phyloP scores from a whole-genome alignment of 345 rosid genomes.

The Citropsis articulata region DNA sequence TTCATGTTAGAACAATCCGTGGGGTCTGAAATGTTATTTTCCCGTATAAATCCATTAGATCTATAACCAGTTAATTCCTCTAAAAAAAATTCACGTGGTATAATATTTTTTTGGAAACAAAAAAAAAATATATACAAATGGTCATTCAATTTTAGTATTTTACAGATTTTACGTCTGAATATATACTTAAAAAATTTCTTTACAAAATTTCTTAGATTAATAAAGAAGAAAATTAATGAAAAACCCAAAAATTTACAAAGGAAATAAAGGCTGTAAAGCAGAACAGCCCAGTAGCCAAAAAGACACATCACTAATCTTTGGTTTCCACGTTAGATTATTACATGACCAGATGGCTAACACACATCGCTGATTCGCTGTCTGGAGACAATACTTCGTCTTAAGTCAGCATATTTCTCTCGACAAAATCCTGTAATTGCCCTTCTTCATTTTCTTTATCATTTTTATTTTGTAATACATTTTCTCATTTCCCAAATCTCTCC shows the following conservation, averaged over 20 bases:
- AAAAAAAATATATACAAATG: no score
- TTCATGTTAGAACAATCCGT: no score
- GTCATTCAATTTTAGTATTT: no score
- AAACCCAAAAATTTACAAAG: background rate
- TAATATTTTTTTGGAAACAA: background rate
- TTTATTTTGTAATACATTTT: background rate
- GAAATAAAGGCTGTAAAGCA: background rate
- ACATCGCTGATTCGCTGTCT: background rate
- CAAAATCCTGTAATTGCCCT: conserved; percentile 3
- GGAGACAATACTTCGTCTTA: background rate
- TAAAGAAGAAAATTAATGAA: background rate
- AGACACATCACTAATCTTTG: background rate
- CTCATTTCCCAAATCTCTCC: background rate
- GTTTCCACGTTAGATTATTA: background rate
- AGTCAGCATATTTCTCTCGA: background rate
- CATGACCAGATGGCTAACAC: background rate
- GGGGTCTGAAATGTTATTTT: no score
- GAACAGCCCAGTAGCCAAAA: background rate
- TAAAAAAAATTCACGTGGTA: background rate
- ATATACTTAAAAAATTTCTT: background rate
- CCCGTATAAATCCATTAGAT: no score
- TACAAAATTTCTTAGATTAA: background rate
- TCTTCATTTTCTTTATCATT: background rate
- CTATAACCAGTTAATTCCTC: no score
- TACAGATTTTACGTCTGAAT: background rate